Conservation (phyloP, 305 asterid genomes). For the Fraxinus ornus region DNA sequence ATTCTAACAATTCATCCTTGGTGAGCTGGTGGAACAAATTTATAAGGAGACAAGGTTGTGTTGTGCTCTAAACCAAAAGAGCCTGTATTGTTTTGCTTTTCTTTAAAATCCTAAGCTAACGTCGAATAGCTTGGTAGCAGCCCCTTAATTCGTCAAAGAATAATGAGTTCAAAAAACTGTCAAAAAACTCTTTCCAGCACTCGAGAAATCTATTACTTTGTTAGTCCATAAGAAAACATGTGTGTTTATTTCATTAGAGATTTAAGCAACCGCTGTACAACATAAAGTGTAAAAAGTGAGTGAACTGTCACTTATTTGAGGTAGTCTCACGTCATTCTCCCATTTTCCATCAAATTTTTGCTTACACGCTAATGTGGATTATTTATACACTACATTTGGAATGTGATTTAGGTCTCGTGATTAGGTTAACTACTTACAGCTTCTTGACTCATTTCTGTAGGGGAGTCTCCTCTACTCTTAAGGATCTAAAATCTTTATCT, state of each 20-base stretch:
- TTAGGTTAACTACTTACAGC: not conserved
- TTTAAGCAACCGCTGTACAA: not conserved
- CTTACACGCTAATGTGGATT: not conserved
- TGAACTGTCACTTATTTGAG: not conserved
- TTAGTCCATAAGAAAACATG: not conserved
- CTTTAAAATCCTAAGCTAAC: not conserved
- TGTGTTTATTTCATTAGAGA: not conserved
- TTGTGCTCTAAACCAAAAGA: not conserved
- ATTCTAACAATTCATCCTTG: not conserved
- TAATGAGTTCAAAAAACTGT: not conserved
- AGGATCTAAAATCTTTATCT: not conserved
- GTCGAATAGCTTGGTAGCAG: not conserved
- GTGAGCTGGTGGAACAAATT: not conserved
- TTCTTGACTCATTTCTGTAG: constrained; percentile 14
- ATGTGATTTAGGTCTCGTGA: not conserved
- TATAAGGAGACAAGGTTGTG: not conserved
- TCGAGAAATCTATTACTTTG: not conserved
- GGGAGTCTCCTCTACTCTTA: not conserved
- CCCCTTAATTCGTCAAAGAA: not conserved
- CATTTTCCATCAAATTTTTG: not conserved
- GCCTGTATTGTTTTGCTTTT: not conserved
- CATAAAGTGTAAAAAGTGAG: not conserved
- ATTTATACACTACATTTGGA: not conserved
- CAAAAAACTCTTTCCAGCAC: not conserved
- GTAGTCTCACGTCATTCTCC: not conserved